phyloP scores from a whole-genome alignment of 2,329 filamentous ascomycete species.

The Penicillium sp. region DNA sequence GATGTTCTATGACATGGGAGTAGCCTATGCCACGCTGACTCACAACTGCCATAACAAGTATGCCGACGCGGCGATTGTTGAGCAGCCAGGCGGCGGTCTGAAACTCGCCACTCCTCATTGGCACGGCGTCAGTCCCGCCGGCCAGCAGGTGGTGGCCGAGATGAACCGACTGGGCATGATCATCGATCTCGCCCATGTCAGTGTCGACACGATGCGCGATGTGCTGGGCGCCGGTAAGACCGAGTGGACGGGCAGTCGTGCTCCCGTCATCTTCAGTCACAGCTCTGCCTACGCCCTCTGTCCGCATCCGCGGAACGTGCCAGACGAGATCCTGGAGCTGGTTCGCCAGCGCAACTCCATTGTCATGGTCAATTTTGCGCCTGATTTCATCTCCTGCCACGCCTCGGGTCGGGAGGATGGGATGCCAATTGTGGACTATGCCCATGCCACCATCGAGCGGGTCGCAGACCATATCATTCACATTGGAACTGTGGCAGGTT shows the following conservation, averaged over 20 bases:
- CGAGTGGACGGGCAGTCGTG: slow-evolving; percentile 70
- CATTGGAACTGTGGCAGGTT: slow-evolving; percentile 81
- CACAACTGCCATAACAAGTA: slow-evolving; percentile 93
- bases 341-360: slow-evolving; percentile 73
- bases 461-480: slow-evolving; percentile 80
- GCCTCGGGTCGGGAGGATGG: slow-evolving; percentile 61
- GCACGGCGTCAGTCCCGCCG: slow-evolving; percentile 71
- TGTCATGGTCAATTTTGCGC: slow-evolving; percentile 89
- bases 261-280: slow-evolving; percentile 87
- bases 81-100: slow-evolving; percentile 40
- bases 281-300: slow-evolving; percentile 79
- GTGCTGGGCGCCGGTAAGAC: slow-evolving; percentile 65
- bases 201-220: slow-evolving; percentile 80
- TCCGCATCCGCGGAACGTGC: slow-evolving; percentile 87
- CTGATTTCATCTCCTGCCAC: slow-evolving; percentile 78
- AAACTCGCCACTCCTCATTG: slow-evolving; percentile 42
- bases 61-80: slow-evolving; percentile 74
- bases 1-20: slow-evolving; percentile 74
- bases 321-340: slow-evolving; percentile 76
- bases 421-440: slow-evolving; percentile 67
- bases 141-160: slow-evolving; percentile 71
- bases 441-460: slow-evolving; percentile 72
- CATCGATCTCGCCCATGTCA: slow-evolving; percentile 82
- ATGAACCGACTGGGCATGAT: slow-evolving; percentile 96
- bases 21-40: slow-evolving; percentile 84